Evolutionary conservation across 2,329 filamentous ascomycete genomes (phyloP), one percentile per base, ranked within the genome.

Genomic region (Achaetomium macrosporum): DNA sequence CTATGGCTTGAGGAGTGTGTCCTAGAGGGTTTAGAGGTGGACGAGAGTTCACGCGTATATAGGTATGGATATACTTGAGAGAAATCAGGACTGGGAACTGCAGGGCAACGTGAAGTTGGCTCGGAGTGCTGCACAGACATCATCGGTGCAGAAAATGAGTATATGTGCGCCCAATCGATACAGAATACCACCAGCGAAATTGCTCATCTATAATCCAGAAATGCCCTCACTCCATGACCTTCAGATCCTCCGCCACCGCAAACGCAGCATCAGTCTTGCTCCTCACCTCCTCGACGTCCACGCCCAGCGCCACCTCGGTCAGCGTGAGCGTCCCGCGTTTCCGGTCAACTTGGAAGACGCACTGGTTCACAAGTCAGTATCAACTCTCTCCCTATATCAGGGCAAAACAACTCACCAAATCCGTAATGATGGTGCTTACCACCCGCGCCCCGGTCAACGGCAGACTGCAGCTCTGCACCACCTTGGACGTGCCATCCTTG

Each of bases 381-480:
- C 17, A 33, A 31, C 37, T 7, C 11, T 36, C 29, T 42, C 2
- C 13, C 11, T 16, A 12, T 9, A 15, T 15, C 11, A 12, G 13
- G 16, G 30, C 13, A 13, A 41, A n/a, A 41, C 9, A 6, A 76
- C 81, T 71, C 66, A 84, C 84, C 65, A 92, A 67, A 59, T 93
- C 84, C 0, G 84, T 88, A 53, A 87, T 86, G 53, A 88, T 85
- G 3, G 82, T 85, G 72, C 82, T 85, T 8, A 87, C 84, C n/a
- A 82, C 81, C 35, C 74, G 72, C 35, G 79, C 81, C 1, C 84
- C 84, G 0, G 84, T 88, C 62, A 88, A 65, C 1, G 84, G 84
- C 64, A 88, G 68, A 2, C 68, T 75, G 68, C 84, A 87, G 54
- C 75, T 72, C 61, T 84, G 73, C 15, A 87, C 77, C 59, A 88